phyloP scores from a whole-genome alignment of 2,329 filamentous ascomycete genomes.

The Apiospora kogelbergensis region DNA sequence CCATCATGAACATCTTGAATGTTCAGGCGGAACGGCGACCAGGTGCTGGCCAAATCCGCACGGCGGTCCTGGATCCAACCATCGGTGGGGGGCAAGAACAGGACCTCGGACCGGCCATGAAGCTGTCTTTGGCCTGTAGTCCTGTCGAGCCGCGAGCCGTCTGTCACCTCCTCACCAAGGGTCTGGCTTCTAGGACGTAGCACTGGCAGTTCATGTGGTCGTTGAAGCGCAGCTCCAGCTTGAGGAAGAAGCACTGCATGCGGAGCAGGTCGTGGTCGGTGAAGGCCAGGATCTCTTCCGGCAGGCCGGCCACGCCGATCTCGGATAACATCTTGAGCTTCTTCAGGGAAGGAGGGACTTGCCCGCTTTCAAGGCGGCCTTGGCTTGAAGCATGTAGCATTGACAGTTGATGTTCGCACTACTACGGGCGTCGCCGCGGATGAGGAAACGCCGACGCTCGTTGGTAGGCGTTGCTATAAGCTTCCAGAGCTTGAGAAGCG shows the following conservation, averaged over 20 bases:
- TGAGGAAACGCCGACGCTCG: constrained; percentile 39
- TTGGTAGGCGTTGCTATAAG: constrained; percentile 66
- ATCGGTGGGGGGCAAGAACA: no score
- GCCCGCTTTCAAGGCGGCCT: background rate
- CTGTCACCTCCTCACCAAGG: no score
- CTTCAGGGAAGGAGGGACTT: background rate
- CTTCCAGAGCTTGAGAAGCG: constrained; percentile 70
- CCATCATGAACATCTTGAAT: no score
- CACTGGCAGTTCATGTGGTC: no score
- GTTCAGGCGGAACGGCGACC: no score
- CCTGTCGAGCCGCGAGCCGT: no score
- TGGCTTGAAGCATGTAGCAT: background rate
- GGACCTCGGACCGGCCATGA: no score
- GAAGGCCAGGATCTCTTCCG: constrained; percentile 56
- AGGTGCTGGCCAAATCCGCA: no score
- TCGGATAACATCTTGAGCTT: background rate
- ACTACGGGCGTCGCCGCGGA: background rate
- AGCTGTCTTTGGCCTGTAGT: no score
- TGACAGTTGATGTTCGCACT: background rate
- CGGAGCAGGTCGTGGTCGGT: constrained; percentile 59
- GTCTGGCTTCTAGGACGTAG: no score
- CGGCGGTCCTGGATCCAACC: no score
- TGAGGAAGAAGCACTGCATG: constrained; percentile 65
- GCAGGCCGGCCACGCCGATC: constrained; percentile 35
- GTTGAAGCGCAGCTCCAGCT: constrained; percentile 69